These are phyloP conservation scores for Friedmanniomyces simplex DNA, from an alignment of 495 filamentous ascomycete species.

Conservation along the genomic window DNA sequence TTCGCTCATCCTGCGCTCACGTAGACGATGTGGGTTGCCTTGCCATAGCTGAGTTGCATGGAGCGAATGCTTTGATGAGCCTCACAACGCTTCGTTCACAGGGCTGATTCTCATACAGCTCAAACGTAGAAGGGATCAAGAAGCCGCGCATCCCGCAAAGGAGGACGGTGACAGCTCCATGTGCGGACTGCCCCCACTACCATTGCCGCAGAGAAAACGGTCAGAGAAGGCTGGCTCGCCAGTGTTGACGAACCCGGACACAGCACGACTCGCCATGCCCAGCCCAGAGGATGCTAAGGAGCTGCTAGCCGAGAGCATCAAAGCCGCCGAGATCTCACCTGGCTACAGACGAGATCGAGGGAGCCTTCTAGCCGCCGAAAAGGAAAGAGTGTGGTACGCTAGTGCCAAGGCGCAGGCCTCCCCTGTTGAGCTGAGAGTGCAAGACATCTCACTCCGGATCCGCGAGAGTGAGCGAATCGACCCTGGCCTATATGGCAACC, in stretches of 20 bases:
- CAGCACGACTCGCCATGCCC: background rate
- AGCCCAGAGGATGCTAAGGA: background rate
- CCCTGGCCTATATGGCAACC: slow-evolving; percentile 27
- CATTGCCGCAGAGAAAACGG: background rate
- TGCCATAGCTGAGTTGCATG: too few relatives aligned
- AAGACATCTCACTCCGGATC: slow-evolving; percentile 22
- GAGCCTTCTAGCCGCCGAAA: slow-evolving; percentile 20
- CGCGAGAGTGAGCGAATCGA: slow-evolving; percentile 29
- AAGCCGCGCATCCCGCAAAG: background rate
- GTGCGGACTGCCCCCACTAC: background rate
- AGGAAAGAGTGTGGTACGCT: slow-evolving; percentile 20
- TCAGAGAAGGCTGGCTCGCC: background rate
- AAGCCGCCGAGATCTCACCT: background rate
- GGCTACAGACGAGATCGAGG: background rate
- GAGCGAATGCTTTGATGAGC: too few relatives aligned
- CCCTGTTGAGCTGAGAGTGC: slow-evolving; percentile 18
- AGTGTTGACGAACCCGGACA: background rate
- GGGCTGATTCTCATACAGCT: background rate
- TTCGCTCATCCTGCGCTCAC: too few relatives aligned
- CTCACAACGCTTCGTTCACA: too few relatives aligned
- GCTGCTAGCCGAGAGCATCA: background rate
- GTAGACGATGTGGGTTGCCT: too few relatives aligned
- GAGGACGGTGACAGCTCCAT: background rate
- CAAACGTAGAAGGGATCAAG: background rate
- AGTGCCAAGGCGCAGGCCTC: slow-evolving; percentile 17